phyloP scores from a whole-genome alignment of 1,284 basidiomycete species.

The Boletus hoseneyae region DNA sequence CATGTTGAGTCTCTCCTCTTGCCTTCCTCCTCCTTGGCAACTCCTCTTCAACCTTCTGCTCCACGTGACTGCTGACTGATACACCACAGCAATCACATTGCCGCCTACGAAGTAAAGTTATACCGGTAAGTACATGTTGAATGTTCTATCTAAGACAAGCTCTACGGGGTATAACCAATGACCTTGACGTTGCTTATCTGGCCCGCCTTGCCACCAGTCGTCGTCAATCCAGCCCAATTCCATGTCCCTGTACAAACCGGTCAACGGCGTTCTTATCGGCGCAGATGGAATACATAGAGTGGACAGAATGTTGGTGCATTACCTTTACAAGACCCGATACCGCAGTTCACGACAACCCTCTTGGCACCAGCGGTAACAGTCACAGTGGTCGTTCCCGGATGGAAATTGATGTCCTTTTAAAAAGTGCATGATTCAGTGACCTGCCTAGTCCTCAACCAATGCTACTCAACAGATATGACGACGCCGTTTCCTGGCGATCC shows the following conservation, averaged over 20 bases:
- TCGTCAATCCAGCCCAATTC: constrained; percentile 49
- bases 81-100: no score
- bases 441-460: not conserved
- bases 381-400: constrained; percentile 34
- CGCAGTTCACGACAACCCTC: constrained; percentile 45
- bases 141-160: no score
- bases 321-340: constrained; percentile 42
- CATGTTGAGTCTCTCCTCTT: no score
- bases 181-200: not conserved
- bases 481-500: constrained; percentile 49
- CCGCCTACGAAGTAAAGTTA: no score
- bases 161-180: not conserved
- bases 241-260: constrained; percentile 38
- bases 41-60: no score
- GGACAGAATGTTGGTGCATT: not conserved
- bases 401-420: constrained; percentile 40
- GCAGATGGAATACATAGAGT: no score
- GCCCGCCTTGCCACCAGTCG: constrained; percentile 44
- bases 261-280: not conserved
- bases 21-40: no score
- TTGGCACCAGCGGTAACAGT: constrained; percentile 35
- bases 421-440: not conserved
- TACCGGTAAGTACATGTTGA: no score
- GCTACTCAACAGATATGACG: constrained; percentile 26
- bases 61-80: no score